Conservation (phyloP, 2,329 filamentous ascomycete species). For the Chlorencoelia australis region DNA sequence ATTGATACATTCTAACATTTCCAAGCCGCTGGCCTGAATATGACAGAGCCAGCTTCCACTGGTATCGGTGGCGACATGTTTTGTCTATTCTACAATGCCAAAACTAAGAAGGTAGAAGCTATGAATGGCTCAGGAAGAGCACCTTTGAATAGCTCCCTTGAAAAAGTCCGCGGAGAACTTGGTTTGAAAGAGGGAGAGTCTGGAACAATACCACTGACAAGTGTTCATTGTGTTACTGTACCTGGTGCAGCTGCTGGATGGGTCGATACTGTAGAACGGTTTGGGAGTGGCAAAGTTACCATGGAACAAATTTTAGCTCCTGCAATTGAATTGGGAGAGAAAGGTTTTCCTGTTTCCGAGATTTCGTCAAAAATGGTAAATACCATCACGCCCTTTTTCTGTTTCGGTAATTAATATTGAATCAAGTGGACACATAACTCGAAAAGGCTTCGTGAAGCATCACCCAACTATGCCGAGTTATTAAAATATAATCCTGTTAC, state of each 20-base stretch:
- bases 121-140: constrained; percentile 91
- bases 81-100: constrained; percentile 15
- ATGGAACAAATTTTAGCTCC: constrained; percentile 71
- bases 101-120: constrained; percentile 70
- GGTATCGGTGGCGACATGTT: constrained; percentile 90
- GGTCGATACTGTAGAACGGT: constrained; percentile 79
- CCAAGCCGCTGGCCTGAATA: constrained; percentile 76
- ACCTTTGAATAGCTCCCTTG: constrained; percentile 56
- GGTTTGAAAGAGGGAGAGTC: constrained; percentile 47
- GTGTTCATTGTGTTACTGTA: constrained; percentile 73
- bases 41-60: constrained; percentile 87
- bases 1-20: constrained; percentile 3
- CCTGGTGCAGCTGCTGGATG: constrained; percentile 89
- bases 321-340: constrained; percentile 76
- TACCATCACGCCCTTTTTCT: neutral
- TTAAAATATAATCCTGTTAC: constrained; percentile 66
- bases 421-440: constrained; percentile 64
- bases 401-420: constrained; percentile 2
- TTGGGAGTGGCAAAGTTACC: constrained; percentile 77
- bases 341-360: constrained; percentile 84
- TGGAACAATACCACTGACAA: constrained; percentile 59
- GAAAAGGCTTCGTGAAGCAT: constrained; percentile 54
- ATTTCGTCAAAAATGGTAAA: constrained; percentile 32
- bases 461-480: constrained; percentile 80
- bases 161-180: constrained; percentile 60